phyloP scores from a whole-genome alignment of 768 basidiomycete species.

The Podaxis carcinomalis region DNA sequence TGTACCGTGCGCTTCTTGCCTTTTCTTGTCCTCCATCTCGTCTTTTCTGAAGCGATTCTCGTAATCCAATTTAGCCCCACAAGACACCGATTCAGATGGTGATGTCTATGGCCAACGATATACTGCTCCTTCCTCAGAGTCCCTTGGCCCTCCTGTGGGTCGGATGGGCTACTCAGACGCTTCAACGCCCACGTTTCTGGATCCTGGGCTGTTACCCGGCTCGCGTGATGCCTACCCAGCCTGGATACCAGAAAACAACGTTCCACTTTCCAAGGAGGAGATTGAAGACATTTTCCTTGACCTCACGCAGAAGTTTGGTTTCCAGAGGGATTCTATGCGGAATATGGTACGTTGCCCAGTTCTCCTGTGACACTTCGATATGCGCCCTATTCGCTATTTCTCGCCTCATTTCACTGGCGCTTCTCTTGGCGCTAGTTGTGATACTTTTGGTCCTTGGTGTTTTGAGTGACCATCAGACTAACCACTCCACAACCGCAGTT shows the following conservation, averaged over 20 bases:
- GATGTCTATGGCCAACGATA: constrained; percentile 63
- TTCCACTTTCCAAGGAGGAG: constrained; percentile 98
- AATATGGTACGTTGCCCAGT: constrained; percentile 67
- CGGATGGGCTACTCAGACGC: constrained; percentile 62
- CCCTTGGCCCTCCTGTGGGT: constrained; percentile 46
- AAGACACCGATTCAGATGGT: constrained; percentile 82
- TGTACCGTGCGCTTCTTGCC: constrained; percentile 43
- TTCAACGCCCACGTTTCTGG: constrained; percentile 69
- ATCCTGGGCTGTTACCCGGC: constrained; percentile 51
- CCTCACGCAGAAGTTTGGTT: constrained; percentile 97
- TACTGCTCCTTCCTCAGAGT: constrained; percentile 75
- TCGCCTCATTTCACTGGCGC: not conserved
- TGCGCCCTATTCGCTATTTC: not conserved
- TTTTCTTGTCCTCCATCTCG: constrained; percentile 10
- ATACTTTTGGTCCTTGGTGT: constrained; percentile 3
- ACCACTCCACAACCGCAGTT: constrained; percentile 48
- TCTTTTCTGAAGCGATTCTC: constrained; percentile 19
- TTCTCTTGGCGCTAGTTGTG: not conserved
- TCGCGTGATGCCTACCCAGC: constrained; percentile 88
- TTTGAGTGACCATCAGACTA: constrained; percentile 8
- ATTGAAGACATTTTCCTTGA: constrained; percentile 98
- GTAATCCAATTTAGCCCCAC: constrained; percentile 45
- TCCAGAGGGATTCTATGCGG: constrained; percentile 91
- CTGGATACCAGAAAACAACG: constrained; percentile 88
- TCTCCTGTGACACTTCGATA: not conserved